Conservation (phyloP, 2,329 filamentous ascomycete genomes). For the Ceratocystis alfenasii region DNA sequence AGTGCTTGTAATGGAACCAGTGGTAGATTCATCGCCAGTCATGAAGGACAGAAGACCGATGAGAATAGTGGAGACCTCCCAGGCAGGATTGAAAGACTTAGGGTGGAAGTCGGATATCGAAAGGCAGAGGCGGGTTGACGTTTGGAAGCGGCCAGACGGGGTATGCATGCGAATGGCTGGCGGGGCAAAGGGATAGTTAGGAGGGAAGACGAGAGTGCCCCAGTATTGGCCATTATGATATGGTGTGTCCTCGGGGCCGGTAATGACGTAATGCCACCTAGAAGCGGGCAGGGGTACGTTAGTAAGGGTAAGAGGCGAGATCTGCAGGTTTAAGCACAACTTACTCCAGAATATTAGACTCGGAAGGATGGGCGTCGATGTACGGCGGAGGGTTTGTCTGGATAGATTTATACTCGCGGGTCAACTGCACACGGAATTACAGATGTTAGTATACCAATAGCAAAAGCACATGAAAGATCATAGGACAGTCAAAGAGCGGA, state of each 20-base stretch:
- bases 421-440: slow-evolving; percentile 34
- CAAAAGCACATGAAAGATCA: too few species aligned
- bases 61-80: slow-evolving; percentile 94
- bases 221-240: slow-evolving; percentile 96
- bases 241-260: slow-evolving; percentile 83
- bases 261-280: slow-evolving; percentile 91
- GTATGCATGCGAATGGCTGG: slow-evolving; percentile 99
- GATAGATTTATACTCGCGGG: slow-evolving; percentile 51
- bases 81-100: slow-evolving; percentile 94
- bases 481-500: background rate
- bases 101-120: slow-evolving; percentile 97
- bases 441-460: background rate
- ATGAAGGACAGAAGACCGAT: slow-evolving; percentile 93
- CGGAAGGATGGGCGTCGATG: slow-evolving; percentile 79
- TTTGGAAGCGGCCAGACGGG: slow-evolving; percentile 87
- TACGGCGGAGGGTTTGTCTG: slow-evolving; percentile 71
- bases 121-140: slow-evolving; percentile 80
- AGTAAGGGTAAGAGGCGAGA: slow-evolving; percentile 9
- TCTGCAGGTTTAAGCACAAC: slow-evolving; percentile 26
- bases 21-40: slow-evolving; percentile 98
- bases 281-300: slow-evolving; percentile 23
- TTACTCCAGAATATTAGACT: slow-evolving; percentile 81
- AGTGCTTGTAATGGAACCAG: slow-evolving; percentile 69
- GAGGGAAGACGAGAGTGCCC: slow-evolving; percentile 89
- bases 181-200: slow-evolving; percentile 93